Evolutionary conservation across 2,329 filamentous ascomycete genomes (phyloP).

Genomic region (Beauveria rudraprayagi): DNA sequence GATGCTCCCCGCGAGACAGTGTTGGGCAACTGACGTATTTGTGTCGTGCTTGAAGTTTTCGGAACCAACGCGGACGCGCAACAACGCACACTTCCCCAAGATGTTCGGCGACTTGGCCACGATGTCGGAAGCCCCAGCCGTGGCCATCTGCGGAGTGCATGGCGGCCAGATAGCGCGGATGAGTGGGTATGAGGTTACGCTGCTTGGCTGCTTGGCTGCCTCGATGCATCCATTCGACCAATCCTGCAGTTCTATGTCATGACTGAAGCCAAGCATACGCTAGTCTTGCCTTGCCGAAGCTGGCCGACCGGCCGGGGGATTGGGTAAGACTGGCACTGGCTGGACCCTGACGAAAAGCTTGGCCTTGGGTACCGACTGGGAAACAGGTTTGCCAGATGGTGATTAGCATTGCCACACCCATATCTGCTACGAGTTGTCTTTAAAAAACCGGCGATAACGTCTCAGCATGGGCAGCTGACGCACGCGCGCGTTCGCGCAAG

Average conservation of each 20-base stretch:
- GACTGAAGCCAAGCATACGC: not conserved
- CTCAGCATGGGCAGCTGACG: not conserved
- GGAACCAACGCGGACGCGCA: not conserved
- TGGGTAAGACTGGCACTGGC: not conserved
- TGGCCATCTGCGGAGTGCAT: not conserved
- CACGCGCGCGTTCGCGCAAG: no score
- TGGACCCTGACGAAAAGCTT: conserved; percentile 3
- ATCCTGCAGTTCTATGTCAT: not conserved
- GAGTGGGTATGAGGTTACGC: not conserved
- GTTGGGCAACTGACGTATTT: conserved; percentile 1
- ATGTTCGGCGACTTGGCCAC: no score
- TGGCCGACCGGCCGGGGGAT: not conserved
- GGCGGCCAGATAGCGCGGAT: not conserved
- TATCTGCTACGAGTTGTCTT: not conserved
- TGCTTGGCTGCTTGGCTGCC: not conserved
- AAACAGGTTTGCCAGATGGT: not conserved
- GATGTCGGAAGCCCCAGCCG: conserved; percentile 7
- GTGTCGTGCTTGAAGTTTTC: not conserved
- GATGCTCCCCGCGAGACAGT: not conserved
- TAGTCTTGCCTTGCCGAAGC: not conserved
- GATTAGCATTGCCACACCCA: conserved; percentile 8
- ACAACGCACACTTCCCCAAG: not conserved
- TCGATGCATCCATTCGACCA: not conserved
- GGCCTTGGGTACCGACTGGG: not conserved
- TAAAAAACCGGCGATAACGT: not conserved